Base-by-base conservation (phyloP, 495 filamentous ascomycete species). In the Xylaria nigripes region DNA sequence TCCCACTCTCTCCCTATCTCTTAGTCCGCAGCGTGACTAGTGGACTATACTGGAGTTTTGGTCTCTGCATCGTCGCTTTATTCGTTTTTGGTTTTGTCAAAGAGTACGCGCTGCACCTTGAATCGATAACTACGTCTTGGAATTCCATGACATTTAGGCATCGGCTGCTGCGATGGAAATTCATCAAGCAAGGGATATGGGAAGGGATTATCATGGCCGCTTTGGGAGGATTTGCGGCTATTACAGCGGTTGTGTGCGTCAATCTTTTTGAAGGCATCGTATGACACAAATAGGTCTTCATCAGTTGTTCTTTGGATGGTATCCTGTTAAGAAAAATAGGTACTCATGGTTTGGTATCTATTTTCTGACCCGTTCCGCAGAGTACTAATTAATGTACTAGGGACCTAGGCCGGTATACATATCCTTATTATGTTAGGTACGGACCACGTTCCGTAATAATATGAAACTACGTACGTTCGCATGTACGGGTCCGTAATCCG, bases 1-100 rank as follows among this genome's bases (percentile, higher is more conserved):
- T 90, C 0, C 86, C 86, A 10, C 67, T 90, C 7, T 61, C 88
- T n/a, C 87, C 86, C 3, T 91, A 91, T 64, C 84, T 91, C 61
- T 86, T 85, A 55, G 82, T 89, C 30, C 29, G 68, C 2, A 67
- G 79, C n/a, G 82, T 86, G 1, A 73, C 76, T 47, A 45, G 74
- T 15, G 87, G 83, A 19, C 66, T 92, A 60, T 71, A 71, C 19
- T 85, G 83, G 77, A 87, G 84, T 38, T 86, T 90, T 45, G 74
- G 69, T 0, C 78, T 86, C 2, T 90, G 88, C 78, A 76, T 78
- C 6, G 51, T 86, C 19, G 82, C 86, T 0, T 64, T 92, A 50
- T 89, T 89, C 60, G 56, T 76, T 3, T 92, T 92, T 64, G 86
- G 87, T 0, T 86, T 86, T 53, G 75, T 72, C 22, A 90, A 90